Evolutionary conservation across 2,329 filamentous ascomycete genomes (phyloP), one percentile per base, ranked within the genome.

Genomic region (Fusarium nisikadoi): DNA sequence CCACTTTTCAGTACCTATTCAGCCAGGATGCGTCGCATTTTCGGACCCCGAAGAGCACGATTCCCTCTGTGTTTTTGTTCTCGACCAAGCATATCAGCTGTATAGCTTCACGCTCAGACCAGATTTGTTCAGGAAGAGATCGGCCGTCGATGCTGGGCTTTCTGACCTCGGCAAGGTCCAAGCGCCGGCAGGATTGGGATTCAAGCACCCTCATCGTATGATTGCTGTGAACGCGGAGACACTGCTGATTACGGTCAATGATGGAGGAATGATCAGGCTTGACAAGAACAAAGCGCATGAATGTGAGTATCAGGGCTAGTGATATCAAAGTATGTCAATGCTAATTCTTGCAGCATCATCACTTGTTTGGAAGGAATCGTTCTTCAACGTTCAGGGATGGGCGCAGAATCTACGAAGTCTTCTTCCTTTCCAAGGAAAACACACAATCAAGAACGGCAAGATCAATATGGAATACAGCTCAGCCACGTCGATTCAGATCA

Each of bases 31-130:
- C 73, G 88, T 99, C 68, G 93, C 92, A 16, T 89, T 99, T 69
- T 90, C 94, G 38, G 96, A 99, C 79, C 87, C 91, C 11, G 86
- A 90, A 69, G 92, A 94, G 66, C 92, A 92, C 76, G 93, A 97
- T 84, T 88, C 91, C 68, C 84, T 98, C 56, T 92, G 89, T 74
- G 88, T 94, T 46, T 97, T 94, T 81, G 92, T 93, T 55, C 86
- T 97, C 76, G 95, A 95, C 68, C 88, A 90, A 68, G 86, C 88
- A n/a, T 93, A 92, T 78, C 90, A 94, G 72, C 86, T 99, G 23
- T 95, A 95, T 82, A 94, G 93, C 17, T 87, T 99, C 73, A 92
- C 88, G n/a, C 83, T 99, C 54, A 91, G 92, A 65, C 92, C 93
- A 35, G 93, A 96, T 74, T 92, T 93, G 78, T 97, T 98, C 80